These are phyloP conservation scores for Phlebiopsis flavidoalba DNA, from an alignment of 768 basidiomycete species.

Conservation along the genomic window DNA sequence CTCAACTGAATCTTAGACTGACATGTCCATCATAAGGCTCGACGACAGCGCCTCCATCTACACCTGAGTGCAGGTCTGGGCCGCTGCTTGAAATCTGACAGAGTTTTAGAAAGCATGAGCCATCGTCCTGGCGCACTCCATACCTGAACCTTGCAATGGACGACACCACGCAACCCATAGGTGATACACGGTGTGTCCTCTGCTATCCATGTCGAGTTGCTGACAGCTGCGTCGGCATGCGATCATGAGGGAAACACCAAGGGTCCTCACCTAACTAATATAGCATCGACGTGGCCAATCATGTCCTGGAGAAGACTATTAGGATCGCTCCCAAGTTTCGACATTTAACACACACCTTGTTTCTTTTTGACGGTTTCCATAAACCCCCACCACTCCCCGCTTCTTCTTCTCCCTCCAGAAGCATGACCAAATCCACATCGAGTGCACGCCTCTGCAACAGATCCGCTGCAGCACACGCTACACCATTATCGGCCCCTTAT, in stretches of 20 bases:
- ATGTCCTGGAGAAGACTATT: conserved; percentile 42
- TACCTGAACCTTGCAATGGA: conserved; percentile 80
- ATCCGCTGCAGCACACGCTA: conserved; percentile 85
- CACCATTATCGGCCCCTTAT: conserved; percentile 92
- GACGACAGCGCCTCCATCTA: conserved; percentile 81
- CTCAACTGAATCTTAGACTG: conserved; percentile 15
- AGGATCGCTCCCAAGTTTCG: not conserved
- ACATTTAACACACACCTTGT: conserved; percentile 55
- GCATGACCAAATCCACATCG: conserved; percentile 80
- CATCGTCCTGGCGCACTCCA: not conserved
- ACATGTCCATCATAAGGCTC: conserved; percentile 98
- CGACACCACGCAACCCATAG: conserved; percentile 90
- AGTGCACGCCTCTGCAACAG: conserved; percentile 68
- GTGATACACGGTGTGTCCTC: conserved; percentile 91
- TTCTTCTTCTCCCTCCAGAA: conserved; percentile 97
- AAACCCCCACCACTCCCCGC: conserved; percentile 87
- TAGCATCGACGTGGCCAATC: conserved; percentile 86
- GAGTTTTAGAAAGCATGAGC: not conserved
- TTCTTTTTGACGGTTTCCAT: conserved; percentile 62
- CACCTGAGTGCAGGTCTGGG: conserved; percentile 88
- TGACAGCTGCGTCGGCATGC: conserved; percentile 22
- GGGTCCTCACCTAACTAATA: conserved; percentile 67
- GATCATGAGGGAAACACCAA: not conserved
- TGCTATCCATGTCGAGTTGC: conserved; percentile 96
- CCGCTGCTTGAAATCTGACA: conserved; percentile 60